Evolutionary conservation across 2,329 filamentous ascomycete species (phyloP), one percentile per base, ranked within the genome.

Genomic region (Fusarium hostae): DNA sequence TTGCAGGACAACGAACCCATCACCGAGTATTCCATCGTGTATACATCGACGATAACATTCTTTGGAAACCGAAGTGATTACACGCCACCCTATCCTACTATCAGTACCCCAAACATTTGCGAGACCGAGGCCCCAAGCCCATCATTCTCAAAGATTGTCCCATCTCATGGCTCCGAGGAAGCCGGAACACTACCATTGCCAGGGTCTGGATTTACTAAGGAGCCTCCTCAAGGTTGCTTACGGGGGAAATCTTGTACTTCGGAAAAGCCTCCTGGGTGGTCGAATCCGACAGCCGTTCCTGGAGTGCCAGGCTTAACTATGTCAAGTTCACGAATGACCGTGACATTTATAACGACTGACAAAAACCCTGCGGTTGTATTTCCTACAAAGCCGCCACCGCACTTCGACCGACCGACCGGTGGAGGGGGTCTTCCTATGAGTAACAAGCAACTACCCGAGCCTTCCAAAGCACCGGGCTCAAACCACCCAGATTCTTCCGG

Each of bases 281-380:
- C 66, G 26, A 41, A 43, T 11, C 59, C 65, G 13, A 61, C 58
- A 16, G 54, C 57, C 22, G 20, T 45, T 34, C 47, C 64, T 24
- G 62, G 47, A 39, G 57, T 43, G n/a, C 64, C 66, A 60, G 55
- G n/a, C 22, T 43, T 32, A 59, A 75, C 59, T 15, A 59, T 57
- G 50, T 71, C 63, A 30, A 58, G 51, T 39, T 59, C 58, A 51
- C 64, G 72, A 52, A 26, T 73, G 30, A 83, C 82, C 9, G 71
- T 86, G 50, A 85, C 83, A 6, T 84, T 87, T 50, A 75, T 85
- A 55, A 87, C 86, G 4, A 87, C 86, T 6, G 86, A 87, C 74
- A 88, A 87, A 75, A 88, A 88, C 60, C 86, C 87, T 1, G 82
- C 84, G 12, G 84, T 88, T 20, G 81, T 87, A 5, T 79, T 81